Conservation (phyloP, 805 yeast species). For the Cyberlindnera samutprakarnensis region DNA sequence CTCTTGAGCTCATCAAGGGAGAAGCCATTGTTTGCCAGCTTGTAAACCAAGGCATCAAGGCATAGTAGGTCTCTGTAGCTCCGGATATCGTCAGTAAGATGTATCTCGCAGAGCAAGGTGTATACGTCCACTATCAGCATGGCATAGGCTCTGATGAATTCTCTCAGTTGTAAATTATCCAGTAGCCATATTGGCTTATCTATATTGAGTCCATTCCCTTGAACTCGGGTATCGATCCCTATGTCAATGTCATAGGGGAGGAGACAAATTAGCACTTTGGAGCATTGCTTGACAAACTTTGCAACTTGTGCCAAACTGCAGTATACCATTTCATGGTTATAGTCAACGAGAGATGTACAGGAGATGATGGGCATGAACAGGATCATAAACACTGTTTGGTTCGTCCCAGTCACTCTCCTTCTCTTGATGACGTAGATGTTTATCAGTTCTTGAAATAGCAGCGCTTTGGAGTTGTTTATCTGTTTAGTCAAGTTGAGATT, state of each 20-base stretch:
- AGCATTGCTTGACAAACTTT: constrained; percentile 13
- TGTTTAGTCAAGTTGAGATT: constrained; percentile 14
- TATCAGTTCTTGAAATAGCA: constrained; percentile 20
- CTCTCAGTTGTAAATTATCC: constrained; percentile 8
- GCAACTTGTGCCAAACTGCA: constrained; percentile 11
- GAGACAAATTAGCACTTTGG: constrained; percentile 10
- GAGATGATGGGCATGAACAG: constrained; percentile 19
- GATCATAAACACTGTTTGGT: constrained; percentile 10
- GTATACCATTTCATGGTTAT: constrained; percentile 14
- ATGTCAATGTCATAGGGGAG: constrained; percentile 12
- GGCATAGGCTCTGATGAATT: constrained; percentile 8
- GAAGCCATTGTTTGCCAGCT: constrained; percentile 15
- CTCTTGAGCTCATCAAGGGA: constrained; percentile 1
- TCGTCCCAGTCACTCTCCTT: constrained; percentile 10
- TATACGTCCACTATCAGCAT: constrained; percentile 12
- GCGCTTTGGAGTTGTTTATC: constrained; percentile 14
- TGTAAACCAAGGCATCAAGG: constrained; percentile 18
- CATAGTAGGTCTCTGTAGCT: constrained; percentile 9
- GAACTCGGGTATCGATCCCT: neutral
- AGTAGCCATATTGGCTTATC: constrained; percentile 11
- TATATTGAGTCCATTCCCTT: neutral
- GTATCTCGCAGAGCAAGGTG: constrained; percentile 7
- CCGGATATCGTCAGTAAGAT: constrained; percentile 7
- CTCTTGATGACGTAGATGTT: constrained; percentile 14
- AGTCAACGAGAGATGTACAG: constrained; percentile 9